Base-by-base conservation (phyloP, 139 green algal species). In the Asterochloris sp. region DNA sequence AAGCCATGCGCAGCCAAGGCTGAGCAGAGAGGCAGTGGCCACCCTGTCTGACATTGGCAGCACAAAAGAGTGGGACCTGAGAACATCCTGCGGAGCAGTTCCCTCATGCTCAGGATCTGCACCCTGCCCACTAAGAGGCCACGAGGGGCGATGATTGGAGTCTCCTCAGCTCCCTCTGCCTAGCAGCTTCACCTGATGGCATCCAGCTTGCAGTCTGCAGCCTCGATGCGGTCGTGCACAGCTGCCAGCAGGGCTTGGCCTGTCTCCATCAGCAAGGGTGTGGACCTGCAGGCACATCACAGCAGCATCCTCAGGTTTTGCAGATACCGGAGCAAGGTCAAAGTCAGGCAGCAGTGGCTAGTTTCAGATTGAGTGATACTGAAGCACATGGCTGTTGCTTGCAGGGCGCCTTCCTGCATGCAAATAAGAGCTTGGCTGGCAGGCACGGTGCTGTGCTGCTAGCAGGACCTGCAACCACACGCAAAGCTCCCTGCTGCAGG, bases 211-310 rank as follows among this genome's bases (percentile, higher is more conserved):
- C 68, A 61, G 24, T 80, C 76, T 69, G 76, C 76, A 19, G 76
- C 76, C 24, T 69, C 68, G 0, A 69, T 69, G 12, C 76, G 54
- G 13, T 24, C 76, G 24, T 69, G 54, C 19, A 80, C 76, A 54
- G 76, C 76, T n/a, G 67, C 24, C 60, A 80, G 60, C 76, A 80
- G 76, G 76, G 76, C 76, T 69, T 61, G 76, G 76, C 76, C 76
- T 69, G 15, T 69, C 0, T 61, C 76, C 14, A n/a, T 80, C 76
- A 80, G 23, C 17, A 60, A 62, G 0, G 12, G 24, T 29, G 12
- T 23, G 19, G 23, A 61, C 76, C 76, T 80, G 76, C n/a, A 69
- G 13, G 54, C 14, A 24, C 60, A 47, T 26, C 12, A 54, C 66
- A 71, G 17, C 19, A 24, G 66, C 19, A 21, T 71, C 21, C 21